A percentile compares a stretch with the other conserved stretches of the same genome.
Conservation (phyloP, 306 rosid species). For the Morella rubra region DNA sequence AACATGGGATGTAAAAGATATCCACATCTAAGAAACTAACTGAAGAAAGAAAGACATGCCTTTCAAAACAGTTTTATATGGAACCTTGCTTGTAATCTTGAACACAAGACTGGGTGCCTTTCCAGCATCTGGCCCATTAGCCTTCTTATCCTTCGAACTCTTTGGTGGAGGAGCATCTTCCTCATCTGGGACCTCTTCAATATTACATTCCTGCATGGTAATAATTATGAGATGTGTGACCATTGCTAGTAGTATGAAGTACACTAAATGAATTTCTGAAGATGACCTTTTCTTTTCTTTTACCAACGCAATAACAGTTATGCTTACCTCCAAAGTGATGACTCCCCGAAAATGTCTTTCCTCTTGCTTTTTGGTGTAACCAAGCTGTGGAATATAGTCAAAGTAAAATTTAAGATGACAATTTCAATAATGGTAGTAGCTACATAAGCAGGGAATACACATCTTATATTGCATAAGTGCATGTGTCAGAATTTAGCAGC, state of each 20-base stretch:
- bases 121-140: conserved; percentile 71
- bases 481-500: conserved; percentile 1
- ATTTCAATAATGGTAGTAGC: conserved; percentile 7
- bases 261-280: neutral
- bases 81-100: conserved; percentile 79
- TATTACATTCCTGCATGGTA: conserved; percentile 67
- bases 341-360: conserved; percentile 90
- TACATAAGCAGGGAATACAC: neutral
- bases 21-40: conserved; percentile 3
- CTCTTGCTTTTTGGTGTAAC: conserved; percentile 94
- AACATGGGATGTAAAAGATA: neutral
- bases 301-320: neutral
- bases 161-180: conserved; percentile 72
- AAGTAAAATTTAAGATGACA: conserved; percentile 22
- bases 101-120: conserved; percentile 73
- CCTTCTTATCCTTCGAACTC: conserved; percentile 88
- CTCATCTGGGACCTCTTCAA: conserved; percentile 84
- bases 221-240: conserved; percentile 18
- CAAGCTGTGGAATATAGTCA: conserved; percentile 63
- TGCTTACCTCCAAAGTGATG: conserved; percentile 82
- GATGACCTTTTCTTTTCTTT: too few species aligned
- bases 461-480: neutral
- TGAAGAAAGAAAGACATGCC: conserved; percentile 39
- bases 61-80: conserved; percentile 93
- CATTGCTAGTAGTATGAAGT: neutral